Conservation (phyloP, 1,284 basidiomycete species). For the Apiotrichum brassicae region DNA sequence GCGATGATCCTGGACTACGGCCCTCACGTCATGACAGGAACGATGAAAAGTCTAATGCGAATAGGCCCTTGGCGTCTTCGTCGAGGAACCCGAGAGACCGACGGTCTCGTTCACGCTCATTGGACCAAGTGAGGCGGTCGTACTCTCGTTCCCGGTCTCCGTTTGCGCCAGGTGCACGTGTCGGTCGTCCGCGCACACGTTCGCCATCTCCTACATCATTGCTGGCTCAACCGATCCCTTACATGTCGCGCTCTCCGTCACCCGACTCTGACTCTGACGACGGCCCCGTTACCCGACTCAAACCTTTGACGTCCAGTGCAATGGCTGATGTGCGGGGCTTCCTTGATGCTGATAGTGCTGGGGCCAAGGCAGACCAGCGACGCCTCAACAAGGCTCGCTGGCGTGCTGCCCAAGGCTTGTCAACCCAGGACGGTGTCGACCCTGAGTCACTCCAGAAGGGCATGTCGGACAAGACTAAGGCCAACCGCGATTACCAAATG, state of each 20-base stretch:
- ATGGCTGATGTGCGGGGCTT: conserved; percentile 73
- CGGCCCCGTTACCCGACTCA: conserved; percentile 26
- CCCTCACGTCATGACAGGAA: too few species aligned
- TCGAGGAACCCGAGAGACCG: too few species aligned
- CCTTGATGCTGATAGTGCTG: conserved; percentile 64
- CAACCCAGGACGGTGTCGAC: conserved; percentile 33
- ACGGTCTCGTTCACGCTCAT: conserved; percentile 9
- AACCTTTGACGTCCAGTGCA: conserved; percentile 63
- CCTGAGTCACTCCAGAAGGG: conserved; percentile 18
- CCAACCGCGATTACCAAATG: conserved; percentile 40
- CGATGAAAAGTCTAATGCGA: too few species aligned
- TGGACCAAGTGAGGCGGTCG: neutral
- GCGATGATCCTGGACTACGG: too few species aligned
- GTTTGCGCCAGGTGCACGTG: conserved; percentile 6
- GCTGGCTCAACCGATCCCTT: conserved; percentile 8
- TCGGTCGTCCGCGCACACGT: neutral
- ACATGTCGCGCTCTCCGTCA: conserved; percentile 25
- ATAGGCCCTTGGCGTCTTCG: too few species aligned
- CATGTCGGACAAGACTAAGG: conserved; percentile 37
- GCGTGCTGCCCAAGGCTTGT: conserved; percentile 52
- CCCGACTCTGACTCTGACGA: conserved; percentile 44
- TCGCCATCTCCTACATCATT: conserved; percentile 6
- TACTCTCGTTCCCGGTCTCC: neutral
- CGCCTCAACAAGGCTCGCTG: conserved; percentile 66
- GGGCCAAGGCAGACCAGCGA: conserved; percentile 58